These are phyloP conservation scores for Starmerella stigmatis DNA, from an alignment of 805 yeast genomes.

Conservation along the genomic window DNA sequence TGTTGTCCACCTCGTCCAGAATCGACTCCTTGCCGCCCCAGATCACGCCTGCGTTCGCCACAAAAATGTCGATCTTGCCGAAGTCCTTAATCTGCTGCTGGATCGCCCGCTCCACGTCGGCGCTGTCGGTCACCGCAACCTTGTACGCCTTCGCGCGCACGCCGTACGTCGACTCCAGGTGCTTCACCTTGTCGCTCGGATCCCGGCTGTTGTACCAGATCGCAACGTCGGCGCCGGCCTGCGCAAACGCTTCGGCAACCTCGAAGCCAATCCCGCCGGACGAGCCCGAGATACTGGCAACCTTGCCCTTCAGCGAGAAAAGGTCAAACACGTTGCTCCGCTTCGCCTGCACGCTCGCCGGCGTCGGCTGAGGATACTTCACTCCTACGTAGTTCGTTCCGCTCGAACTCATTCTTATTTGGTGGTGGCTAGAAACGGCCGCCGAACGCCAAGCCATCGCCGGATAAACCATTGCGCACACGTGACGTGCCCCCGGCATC, in stretches of 20 bases:
- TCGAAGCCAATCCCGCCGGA: conserved; percentile 75
- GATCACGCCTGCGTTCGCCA: conserved; percentile 84
- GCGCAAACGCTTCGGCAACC: conserved; percentile 73
- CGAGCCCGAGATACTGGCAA: conserved; percentile 77
- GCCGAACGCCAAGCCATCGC: too few species aligned
- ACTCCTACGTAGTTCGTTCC: background rate
- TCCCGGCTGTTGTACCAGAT: conserved; percentile 54
- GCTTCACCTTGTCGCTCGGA: conserved; percentile 52
- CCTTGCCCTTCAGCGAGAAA: conserved; percentile 45
- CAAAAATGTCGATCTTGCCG: conserved; percentile 72
- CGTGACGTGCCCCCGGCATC: too few species aligned
- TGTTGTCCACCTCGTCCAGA: conserved; percentile 40
- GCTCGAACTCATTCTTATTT: background rate
- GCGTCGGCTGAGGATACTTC: conserved; percentile 21
- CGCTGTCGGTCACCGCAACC: conserved; percentile 44
- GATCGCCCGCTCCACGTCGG: conserved; percentile 42
- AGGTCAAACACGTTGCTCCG: conserved; percentile 22
- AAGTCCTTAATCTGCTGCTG: conserved; percentile 51
- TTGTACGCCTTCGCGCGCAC: conserved; percentile 55
- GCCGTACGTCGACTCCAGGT: conserved; percentile 47
- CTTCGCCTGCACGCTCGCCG: conserved; percentile 17
- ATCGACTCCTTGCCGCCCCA: conserved; percentile 58
- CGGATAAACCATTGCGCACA: too few species aligned
- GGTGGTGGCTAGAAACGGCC: background rate
- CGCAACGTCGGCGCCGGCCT: conserved; percentile 80